A percentile compares a stretch with the other conserved stretches of the same genome.
These are phyloP conservation scores for Saccharomyces uvarum DNA, from an alignment of 1,139 yeast species.

Conservation along the genomic window DNA sequence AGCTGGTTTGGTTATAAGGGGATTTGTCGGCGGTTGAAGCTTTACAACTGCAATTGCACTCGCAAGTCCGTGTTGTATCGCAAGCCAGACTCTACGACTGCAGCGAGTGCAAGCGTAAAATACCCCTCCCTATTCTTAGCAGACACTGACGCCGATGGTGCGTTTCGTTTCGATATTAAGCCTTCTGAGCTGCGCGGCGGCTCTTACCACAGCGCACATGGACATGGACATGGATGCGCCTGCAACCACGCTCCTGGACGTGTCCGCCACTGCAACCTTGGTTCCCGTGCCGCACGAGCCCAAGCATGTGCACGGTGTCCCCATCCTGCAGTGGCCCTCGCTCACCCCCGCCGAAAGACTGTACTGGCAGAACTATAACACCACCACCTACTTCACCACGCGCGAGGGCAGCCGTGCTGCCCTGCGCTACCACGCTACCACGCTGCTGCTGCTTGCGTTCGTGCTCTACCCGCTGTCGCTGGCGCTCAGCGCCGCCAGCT, in stretches of 20 bases:
- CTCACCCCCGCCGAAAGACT: slow-evolving; percentile 63
- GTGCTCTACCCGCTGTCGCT: slow-evolving; percentile 64
- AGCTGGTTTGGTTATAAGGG: not conserved
- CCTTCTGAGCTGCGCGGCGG: not conserved
- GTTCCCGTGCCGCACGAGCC: slow-evolving; percentile 41
- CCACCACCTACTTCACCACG: slow-evolving; percentile 70
- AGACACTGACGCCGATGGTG: not conserved
- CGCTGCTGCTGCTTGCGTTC: slow-evolving; percentile 42
- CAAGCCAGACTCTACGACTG: not conserved
- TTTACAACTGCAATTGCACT: not conserved
- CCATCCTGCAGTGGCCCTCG: slow-evolving; percentile 56
- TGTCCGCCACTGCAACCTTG: slow-evolving; percentile 6
- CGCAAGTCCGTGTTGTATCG: not conserved
- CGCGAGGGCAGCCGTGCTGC: slow-evolving; percentile 42
- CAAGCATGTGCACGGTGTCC: slow-evolving; percentile 61
- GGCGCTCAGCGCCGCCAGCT: slow-evolving; percentile 52
- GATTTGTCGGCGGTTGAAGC: not conserved
- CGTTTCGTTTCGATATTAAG: not conserved
- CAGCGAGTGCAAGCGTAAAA: too few species aligned
- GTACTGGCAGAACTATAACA: slow-evolving; percentile 74
- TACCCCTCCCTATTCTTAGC: too few species aligned
- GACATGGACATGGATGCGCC: slow-evolving; percentile 13
- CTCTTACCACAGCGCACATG: slow-evolving; percentile 6
- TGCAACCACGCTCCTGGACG: slow-evolving; percentile 7
- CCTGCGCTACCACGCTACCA: slow-evolving; percentile 48